Percentiles rank a stretch among this genome's conserved stretches.
Conservation (phyloP, 1,139 yeast species). For the Geotrichum carabidarum region DNA sequence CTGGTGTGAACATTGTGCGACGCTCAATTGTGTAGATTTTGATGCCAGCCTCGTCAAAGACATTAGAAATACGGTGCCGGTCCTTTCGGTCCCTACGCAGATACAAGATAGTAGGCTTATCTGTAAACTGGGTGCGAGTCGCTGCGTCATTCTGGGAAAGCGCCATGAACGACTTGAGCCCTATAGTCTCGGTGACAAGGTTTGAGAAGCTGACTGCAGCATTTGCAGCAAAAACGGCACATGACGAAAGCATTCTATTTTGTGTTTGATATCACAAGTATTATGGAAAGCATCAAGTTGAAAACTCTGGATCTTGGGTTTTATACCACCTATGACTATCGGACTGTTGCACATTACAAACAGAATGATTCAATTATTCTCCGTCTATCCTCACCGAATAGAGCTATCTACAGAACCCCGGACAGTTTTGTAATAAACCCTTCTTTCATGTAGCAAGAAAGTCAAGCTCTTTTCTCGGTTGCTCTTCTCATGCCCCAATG, state of each 20-base stretch:
- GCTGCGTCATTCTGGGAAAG: conserved; percentile 18
- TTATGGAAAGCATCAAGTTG: too few species aligned
- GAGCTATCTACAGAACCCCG: too few species aligned
- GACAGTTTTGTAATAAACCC: too few species aligned
- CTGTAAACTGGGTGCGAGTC: conserved; percentile 33
- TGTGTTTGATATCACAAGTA: too few species aligned
- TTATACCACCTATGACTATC: too few species aligned
- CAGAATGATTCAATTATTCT: too few species aligned
- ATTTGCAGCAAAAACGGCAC: conserved; percentile 18
- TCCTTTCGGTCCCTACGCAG: conserved; percentile 50
- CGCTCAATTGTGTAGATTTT: conserved; percentile 51
- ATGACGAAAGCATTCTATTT: conserved; percentile 18
- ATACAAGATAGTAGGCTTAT: conserved; percentile 42
- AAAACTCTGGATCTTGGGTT: too few species aligned
- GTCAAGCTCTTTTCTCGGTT: too few species aligned
- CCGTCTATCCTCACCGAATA: too few species aligned
- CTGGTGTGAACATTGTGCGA: conserved; percentile 46
- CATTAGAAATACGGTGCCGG: conserved; percentile 45
- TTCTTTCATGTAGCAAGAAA: too few species aligned
- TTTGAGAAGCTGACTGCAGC: conserved; percentile 18
- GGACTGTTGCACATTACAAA: too few species aligned
- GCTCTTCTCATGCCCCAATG: too few species aligned
- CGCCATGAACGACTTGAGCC: conserved; percentile 13
- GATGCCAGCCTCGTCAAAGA: conserved; percentile 45
- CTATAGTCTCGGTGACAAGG: conserved; percentile 17